Base-by-base conservation (phyloP, 257 asterid species). In the Linaria vulgaris region DNA sequence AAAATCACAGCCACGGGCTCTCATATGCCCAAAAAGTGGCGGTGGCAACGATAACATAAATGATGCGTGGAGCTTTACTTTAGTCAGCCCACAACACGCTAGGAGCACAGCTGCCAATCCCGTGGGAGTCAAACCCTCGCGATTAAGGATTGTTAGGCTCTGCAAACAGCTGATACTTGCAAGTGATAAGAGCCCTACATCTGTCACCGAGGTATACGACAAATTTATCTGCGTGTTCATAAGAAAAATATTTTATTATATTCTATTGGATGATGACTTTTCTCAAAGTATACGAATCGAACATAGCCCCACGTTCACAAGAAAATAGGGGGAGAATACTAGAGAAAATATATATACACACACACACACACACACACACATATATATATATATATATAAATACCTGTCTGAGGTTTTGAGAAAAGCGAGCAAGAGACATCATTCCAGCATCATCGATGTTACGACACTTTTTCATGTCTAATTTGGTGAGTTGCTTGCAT, bases 361-460 rank as follows among this genome's bases (percentile, higher is more conserved):
- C n/a, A n/a, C n/a, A n/a, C n/a, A n/a, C n/a, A n/a, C n/a, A n/a
- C n/a, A n/a, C n/a, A n/a, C n/a, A n/a, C n/a, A n/a, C n/a, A n/a
- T n/a, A n/a, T n/a, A n/a, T n/a, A n/a, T 56, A 6, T 3, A 2
- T 30, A 6, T 2, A 3, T 34, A 7, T 16, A 4, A 11, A 15
- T 59, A 84, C 96, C 95, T 91, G 96, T 79, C 80, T 81, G 64
- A 91, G 96, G 78, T 91, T 91, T 65, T 80, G 89, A 68, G 91
- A 81, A 59, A 83, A 88, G 72, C 66, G 88, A 51, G 89, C 87
- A 17, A 86, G 92, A 55, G 86, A 79, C 58, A 88, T 76, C 92
- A 88, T 83, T 76, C 98, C 96, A 2, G 84, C 54, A 70, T 91
- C 96, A 69, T 83, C 76, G 6, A 91, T 78, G 69, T 69, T 85